phyloP scores from a whole-genome alignment of 2,329 filamentous ascomycete species.

The Aspergillus uvarum region DNA sequence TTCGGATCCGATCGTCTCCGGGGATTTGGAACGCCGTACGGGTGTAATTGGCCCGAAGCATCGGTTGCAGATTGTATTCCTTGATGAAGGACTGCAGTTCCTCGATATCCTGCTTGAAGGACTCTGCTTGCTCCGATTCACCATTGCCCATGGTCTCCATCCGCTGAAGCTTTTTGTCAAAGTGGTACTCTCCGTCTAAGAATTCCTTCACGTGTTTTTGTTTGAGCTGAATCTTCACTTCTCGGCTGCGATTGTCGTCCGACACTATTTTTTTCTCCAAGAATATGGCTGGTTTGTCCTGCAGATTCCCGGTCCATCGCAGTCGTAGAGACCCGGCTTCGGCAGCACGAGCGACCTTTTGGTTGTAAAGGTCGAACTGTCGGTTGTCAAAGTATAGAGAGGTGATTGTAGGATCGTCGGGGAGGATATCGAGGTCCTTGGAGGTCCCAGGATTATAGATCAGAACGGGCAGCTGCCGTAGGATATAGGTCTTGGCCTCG shows the following conservation, averaged over 20 bases:
- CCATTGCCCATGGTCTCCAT: conserved; percentile 74
- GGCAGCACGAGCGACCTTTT: conserved; percentile 74
- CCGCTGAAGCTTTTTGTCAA: conserved; percentile 88
- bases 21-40: conserved; percentile 97
- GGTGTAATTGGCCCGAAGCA: conserved; percentile 87
- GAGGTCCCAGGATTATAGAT: conserved; percentile 86
- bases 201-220: conserved; percentile 90
- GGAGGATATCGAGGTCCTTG: conserved; percentile 74
- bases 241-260: conserved; percentile 72
- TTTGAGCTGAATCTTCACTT: conserved; percentile 81
- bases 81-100: conserved; percentile 79
- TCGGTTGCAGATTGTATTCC: conserved; percentile 74
- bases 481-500: conserved; percentile 93
- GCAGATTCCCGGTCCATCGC: conserved; percentile 87
- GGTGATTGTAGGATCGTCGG: conserved; percentile 83
- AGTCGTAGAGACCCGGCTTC: conserved; percentile 81
- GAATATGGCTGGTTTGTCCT: conserved; percentile 73
- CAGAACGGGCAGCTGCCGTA: conserved; percentile 84
- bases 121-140: conserved; percentile 63
- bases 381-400: conserved; percentile 94
- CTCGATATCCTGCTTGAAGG: conserved; percentile 69
- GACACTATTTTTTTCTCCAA: conserved; percentile 87
- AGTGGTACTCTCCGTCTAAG: conserved; percentile 80
- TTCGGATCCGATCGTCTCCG: conserved; percentile 81
- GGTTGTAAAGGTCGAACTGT: conserved; percentile 79